Evolutionary conservation across 2,329 filamentous ascomycete species (phyloP), one percentile per base, ranked within the genome.

Genomic region (Apiospora rasikravindrae): DNA sequence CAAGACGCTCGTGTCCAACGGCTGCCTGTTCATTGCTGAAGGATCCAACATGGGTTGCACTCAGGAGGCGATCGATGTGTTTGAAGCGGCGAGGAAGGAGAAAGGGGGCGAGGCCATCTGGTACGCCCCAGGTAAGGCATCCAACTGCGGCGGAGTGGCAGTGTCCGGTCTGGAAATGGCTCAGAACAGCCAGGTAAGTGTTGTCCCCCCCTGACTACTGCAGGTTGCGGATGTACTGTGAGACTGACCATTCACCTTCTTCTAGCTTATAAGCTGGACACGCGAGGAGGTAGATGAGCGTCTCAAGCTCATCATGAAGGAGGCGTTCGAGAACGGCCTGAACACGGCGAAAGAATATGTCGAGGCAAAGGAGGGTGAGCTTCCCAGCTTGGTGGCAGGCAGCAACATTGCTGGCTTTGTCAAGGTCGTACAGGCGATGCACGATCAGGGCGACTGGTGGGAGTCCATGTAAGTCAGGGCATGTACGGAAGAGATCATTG

Each of bases 1-100:
- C 70, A 87, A 94, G 86, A 91, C 89, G 24, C 90, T 98, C 64
- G 90, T 98, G 73, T 88, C 88, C 69, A 89, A 89, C 73, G 96
- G 96, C 77, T 89, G 89, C 81, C 90, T 92, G 82, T 97, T 94
- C 87, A 92, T 98, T 77, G 96, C 96, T 72, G 96, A 99, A 87
- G 96, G 96, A 72, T 96, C 93, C 85, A 98, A 98, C 91, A 98
- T 99, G 96, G 96, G 96, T 76, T 98, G 95, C 88, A 98, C 95
- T 45, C 94, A 96, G 85, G 95, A 93, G 76, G 96, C 96, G 77
- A 98, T 99, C 80, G 93, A 98, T 80, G 87, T 94, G 76, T 98
- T 98, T 83, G 96, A 98, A 89, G 89, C 88, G 24, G 87, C 91
- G 79, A 90, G 95, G 77, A 90, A 87, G 82, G 89, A 89, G 82